phyloP scores from a whole-genome alignment of 306 rosid genomes.

The Prunus campanulata region DNA sequence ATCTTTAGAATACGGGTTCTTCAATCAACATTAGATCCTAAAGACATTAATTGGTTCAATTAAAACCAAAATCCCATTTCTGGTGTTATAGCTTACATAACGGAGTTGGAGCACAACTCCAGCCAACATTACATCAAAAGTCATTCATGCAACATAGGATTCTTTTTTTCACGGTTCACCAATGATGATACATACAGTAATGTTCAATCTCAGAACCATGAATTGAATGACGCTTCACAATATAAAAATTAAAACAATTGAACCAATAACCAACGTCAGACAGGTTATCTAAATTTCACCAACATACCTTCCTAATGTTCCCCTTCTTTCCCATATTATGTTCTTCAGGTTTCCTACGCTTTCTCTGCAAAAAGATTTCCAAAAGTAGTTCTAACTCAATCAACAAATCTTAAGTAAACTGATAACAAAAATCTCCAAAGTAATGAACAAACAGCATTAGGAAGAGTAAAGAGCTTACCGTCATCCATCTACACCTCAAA shows the following conservation, averaged over 20 bases:
- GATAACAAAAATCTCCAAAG: background rate
- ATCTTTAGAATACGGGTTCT: slow-evolving; percentile 75
- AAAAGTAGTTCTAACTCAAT: slow-evolving; percentile 25
- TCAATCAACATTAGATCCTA: slow-evolving; percentile 72
- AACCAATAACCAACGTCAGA: slow-evolving; percentile 5
- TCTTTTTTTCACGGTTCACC: background rate
- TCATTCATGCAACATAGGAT: background rate
- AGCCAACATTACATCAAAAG: background rate
- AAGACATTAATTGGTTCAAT: slow-evolving; percentile 50
- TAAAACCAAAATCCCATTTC: slow-evolving; percentile 37
- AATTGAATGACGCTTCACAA: slow-evolving; percentile 11
- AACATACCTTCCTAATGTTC: slow-evolving; percentile 67
- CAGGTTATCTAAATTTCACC: slow-evolving; percentile 20
- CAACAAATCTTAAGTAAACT: slow-evolving; percentile 4
- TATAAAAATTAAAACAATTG: slow-evolving; percentile 6
- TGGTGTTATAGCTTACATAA: slow-evolving; percentile 26
- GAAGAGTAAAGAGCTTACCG: slow-evolving; percentile 56
- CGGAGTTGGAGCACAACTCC: slow-evolving; percentile 7
- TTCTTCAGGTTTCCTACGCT: slow-evolving; percentile 91
- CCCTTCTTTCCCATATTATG: slow-evolving; percentile 68
- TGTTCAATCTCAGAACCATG: slow-evolving; percentile 10
- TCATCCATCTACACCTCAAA: slow-evolving; percentile 99
- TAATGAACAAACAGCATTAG: background rate
- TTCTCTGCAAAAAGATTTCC: slow-evolving; percentile 61
- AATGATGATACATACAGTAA: background rate